Evolutionary conservation across 2,329 filamentous ascomycete species (phyloP).

Genomic region (Parastagonospora avenae): DNA sequence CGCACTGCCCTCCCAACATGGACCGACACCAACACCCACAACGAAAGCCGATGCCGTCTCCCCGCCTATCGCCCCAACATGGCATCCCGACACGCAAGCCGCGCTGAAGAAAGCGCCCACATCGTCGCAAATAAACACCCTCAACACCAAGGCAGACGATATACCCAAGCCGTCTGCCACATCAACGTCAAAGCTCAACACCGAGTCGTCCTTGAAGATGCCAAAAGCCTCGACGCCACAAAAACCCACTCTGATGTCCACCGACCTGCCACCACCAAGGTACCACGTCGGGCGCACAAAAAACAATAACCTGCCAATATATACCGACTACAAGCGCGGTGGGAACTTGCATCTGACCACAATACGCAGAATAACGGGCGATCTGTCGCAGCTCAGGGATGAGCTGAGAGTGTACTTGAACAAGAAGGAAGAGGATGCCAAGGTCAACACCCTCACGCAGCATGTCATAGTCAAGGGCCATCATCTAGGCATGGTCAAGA

Average conservation of each 20-base stretch:
- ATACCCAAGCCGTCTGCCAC: constrained; percentile 6
- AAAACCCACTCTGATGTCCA: neutral
- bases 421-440: constrained; percentile 61
- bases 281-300: constrained; percentile 77
- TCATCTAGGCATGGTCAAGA: neutral
- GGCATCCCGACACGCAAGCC: constrained; percentile 6
- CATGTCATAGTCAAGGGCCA: constrained; percentile 62
- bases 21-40: neutral
- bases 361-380: constrained; percentile 80
- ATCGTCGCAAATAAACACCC: too few relatives aligned
- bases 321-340: constrained; percentile 73
- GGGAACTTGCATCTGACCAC: constrained; percentile 76
- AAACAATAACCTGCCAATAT: constrained; percentile 75
- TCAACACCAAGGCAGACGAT: too few relatives aligned
- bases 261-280: constrained; percentile 44
- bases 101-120: neutral
- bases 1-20: constrained; percentile 21
- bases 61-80: constrained; percentile 1
- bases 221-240: neutral
- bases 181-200: constrained; percentile 4
- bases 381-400: constrained; percentile 65
- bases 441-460: constrained; percentile 66
- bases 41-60: constrained; percentile 1
- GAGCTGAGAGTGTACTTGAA: constrained; percentile 67
- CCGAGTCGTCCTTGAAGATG: neutral